Evolutionary conservation across 768 basidiomycete genomes (phyloP), one percentile per base, ranked within the genome.

Genomic region (Baorangia bicolor): DNA sequence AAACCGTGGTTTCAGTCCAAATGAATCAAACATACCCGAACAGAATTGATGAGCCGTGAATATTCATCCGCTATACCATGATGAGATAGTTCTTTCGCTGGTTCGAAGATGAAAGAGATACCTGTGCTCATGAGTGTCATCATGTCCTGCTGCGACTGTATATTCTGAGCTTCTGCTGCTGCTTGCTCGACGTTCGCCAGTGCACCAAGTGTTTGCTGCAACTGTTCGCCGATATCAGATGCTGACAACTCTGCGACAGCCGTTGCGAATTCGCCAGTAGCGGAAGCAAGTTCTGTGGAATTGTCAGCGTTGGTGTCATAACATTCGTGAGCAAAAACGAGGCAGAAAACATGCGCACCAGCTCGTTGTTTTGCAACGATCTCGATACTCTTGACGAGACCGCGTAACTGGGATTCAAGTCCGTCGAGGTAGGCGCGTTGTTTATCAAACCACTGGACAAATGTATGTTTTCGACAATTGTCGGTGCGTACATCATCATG

Each of bases 321-420:
- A 18, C 2, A 10, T 38, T 12, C 38, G 27, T 1, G 16, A 31
- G 25, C 12, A 25, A 31, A 50, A 42, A 50, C 1, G 40, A 44
- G 8, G 21, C n/a, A 40, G 53, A 25, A 34, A 30, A 1, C 10
- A 33, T n/a, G 59, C 75, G 33, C 51, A 90, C 91, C 89, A 53
- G 82, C 69, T 20, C 94, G 87, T 39, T 93, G 86, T 62, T 88
- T 94, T 10, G 92, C 82, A n/a, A 93, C 91, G 0, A 78, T 52
- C 56, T 96, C 91, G 47, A 98, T 89, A 0, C 93, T 84, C 73
- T 90, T 94, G 46, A 92, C 89, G 2, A 98, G 78, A 3, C 86
- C 84, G 23, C 90, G 88, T 18, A 98, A 78, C 65, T 98, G 94
- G 0, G 87, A 83, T 70, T 99, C 97, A 21, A 98, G 81, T 40